A percentile compares a stretch with the other conserved stretches of the same genome.
Conservation (phyloP, 23 red algal species). For the Agarophyton chilense region DNA sequence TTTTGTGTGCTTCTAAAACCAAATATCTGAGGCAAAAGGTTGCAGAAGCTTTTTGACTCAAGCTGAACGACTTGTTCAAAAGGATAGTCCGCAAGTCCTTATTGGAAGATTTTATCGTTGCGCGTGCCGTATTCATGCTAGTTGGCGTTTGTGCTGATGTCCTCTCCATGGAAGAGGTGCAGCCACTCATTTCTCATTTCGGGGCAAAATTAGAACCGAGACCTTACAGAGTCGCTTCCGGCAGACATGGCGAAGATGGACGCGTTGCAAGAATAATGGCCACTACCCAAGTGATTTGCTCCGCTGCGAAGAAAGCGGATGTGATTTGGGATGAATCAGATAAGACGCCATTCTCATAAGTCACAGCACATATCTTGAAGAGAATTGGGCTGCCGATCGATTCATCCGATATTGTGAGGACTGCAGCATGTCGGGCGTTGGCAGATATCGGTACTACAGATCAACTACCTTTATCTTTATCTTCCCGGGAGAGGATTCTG, state of each 20-base stretch:
- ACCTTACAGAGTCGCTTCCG: slow-evolving; percentile 11
- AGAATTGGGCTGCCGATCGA: slow-evolving; percentile 33
- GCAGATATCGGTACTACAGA: slow-evolving; percentile 15
- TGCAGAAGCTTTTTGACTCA: background rate
- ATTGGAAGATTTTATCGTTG: slow-evolving; percentile 23
- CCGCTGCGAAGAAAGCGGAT: background rate
- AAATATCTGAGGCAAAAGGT: background rate
- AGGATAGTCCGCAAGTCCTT: slow-evolving; percentile 19
- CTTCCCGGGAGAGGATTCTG: slow-evolving; percentile 16
- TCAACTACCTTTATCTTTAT: slow-evolving; percentile 16
- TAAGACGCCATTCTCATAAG: background rate
- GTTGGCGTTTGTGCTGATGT: slow-evolving; percentile 2
- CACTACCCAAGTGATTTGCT: slow-evolving; percentile 15
- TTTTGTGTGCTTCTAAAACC: background rate
- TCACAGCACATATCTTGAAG: slow-evolving; percentile 3
- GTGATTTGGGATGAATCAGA: background rate
- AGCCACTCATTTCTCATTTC: background rate
- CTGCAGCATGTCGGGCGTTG: slow-evolving; percentile 37
- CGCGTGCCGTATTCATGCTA: slow-evolving; percentile 35
- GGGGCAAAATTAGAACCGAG: slow-evolving; percentile 34
- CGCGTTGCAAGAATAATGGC: slow-evolving; percentile 51
- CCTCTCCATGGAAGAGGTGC: background rate
- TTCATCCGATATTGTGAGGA: slow-evolving; percentile 42
- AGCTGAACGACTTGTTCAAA: slow-evolving; percentile 6
- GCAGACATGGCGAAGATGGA: slow-evolving; percentile 43